A percentile compares a stretch with the other conserved stretches of the same genome.
These are phyloP conservation scores for Phytopythium litorale DNA, from an alignment of 352 stramenopile species.

Conservation along the genomic window DNA sequence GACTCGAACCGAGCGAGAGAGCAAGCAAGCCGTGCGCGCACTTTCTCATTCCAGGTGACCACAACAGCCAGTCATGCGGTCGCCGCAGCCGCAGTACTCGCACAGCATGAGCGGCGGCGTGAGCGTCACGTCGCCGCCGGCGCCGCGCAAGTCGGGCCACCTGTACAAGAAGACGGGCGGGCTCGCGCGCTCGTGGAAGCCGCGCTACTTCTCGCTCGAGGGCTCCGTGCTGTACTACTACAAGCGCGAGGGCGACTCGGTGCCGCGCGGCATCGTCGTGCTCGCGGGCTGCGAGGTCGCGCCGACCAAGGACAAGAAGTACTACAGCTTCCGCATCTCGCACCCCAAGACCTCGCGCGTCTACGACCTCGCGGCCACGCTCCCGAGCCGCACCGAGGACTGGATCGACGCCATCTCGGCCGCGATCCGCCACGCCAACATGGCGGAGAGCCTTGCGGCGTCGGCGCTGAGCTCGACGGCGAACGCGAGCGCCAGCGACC, in stretches of 20 bases:
- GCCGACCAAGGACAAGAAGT: conserved; percentile 57
- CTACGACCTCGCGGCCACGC: conserved; percentile 59
- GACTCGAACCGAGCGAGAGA: neutral
- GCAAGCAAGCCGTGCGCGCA: neutral
- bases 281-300: conserved; percentile 54
- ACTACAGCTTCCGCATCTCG: conserved; percentile 74
- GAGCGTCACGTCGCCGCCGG: conserved; percentile 3
- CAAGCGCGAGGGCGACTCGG: conserved; percentile 59
- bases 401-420: conserved; percentile 52
- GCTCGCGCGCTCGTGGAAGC: conserved; percentile 51
- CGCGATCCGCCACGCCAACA: conserved; percentile 16
- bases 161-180: conserved; percentile 64
- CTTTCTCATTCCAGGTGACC: neutral
- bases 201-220: conserved; percentile 64
- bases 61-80: conserved; percentile 1
- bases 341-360: conserved; percentile 66
- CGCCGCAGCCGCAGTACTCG: conserved; percentile 9
- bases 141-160: conserved; percentile 44
- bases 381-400: conserved; percentile 46
- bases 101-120: conserved; percentile 9
- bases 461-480: neutral
- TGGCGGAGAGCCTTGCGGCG: conserved; percentile 5
- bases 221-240: conserved; percentile 70
- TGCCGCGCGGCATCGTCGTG: conserved; percentile 58
- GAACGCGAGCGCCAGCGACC: neutral